Conservation (phyloP, 179 eudicot species). For the Actinidia arguta region DNA sequence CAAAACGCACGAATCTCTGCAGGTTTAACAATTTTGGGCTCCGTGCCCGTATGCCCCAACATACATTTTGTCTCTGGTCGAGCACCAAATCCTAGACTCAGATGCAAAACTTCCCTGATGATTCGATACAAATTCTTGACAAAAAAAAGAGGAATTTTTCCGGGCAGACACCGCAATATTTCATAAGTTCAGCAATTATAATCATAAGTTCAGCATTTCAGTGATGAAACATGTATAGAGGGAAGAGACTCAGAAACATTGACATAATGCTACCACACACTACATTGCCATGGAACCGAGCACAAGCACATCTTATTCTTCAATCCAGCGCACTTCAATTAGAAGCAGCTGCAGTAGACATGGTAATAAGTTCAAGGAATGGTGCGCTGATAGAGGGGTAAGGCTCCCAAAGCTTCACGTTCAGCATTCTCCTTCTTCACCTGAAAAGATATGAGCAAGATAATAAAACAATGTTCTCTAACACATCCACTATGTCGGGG, state of each 20-base stretch:
- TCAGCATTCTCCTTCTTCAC: constrained; percentile 61
- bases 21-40: background rate
- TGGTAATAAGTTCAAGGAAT: constrained; percentile 38
- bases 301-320: constrained; percentile 12
- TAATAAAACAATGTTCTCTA: background rate
- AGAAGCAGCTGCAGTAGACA: constrained; percentile 6
- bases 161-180: background rate
- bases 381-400: constrained; percentile 68
- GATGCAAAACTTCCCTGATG: background rate
- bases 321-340: constrained; percentile 4
- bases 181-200: background rate
- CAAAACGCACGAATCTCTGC: no score
- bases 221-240: background rate
- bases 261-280: background rate
- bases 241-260: background rate
- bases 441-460: constrained; percentile 32
- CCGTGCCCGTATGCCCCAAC: background rate
- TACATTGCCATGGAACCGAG: background rate
- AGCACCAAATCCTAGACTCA: background rate
- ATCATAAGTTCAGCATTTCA: background rate
- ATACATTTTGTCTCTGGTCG: no score
- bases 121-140: background rate
- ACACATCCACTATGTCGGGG: background rate
- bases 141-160: background rate
- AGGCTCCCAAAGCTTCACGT: constrained; percentile 74